phyloP scores from a whole-genome alignment of 75 land plant genomes.

The Pinus taeda region DNA sequence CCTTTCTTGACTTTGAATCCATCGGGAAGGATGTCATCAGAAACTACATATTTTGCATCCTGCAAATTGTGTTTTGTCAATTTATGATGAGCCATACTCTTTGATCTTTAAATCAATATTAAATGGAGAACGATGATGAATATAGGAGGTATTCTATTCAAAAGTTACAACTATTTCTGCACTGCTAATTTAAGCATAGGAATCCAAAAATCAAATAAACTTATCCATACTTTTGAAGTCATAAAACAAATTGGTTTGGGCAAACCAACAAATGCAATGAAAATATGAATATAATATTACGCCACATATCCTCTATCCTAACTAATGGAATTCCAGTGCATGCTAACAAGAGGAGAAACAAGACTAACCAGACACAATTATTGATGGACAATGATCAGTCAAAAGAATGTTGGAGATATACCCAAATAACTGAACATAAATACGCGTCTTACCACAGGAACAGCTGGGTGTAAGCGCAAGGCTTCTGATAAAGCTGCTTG shows the following conservation, averaged over 20 bases:
- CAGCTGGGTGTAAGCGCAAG: conserved; percentile 75
- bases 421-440: neutral
- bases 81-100: neutral
- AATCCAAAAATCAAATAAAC: too few species aligned
- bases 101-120: neutral
- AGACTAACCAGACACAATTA: neutral
- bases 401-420: neutral
- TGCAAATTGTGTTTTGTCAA: conserved; percentile 6
- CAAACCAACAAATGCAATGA: too few species aligned
- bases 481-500: conserved; percentile 84
- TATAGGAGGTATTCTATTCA: neutral
- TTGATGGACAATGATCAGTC: neutral
- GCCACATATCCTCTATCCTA: neutral
- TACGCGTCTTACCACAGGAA: conserved; percentile 59
- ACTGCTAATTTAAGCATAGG: neutral
- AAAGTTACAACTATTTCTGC: neutral
- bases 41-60: conserved; percentile 32
- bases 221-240: neutral
- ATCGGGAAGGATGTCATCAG: too few species aligned
- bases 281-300: too few species aligned
- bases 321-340: neutral
- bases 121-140: neutral
- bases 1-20: too few species aligned
- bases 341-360: neutral
- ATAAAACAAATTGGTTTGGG: too few species aligned